These are phyloP conservation scores for Tylopilus intermedius DNA, from an alignment of 768 basidiomycete genomes.

Conservation along the genomic window DNA sequence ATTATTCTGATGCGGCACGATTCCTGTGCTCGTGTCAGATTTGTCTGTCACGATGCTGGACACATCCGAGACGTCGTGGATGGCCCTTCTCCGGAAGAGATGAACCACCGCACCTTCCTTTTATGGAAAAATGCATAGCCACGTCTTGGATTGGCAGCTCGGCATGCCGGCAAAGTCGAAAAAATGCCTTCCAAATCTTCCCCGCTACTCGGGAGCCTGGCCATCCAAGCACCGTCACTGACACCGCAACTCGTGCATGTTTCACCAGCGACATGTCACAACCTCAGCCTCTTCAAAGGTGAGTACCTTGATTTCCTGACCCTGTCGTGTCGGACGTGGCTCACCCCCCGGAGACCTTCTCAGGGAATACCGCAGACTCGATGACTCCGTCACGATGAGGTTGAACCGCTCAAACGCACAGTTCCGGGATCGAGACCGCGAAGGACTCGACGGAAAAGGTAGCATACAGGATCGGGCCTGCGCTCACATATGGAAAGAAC, in stretches of 20 bases:
- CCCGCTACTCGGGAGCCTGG: constrained; percentile 60
- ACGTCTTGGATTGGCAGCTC: constrained; percentile 22
- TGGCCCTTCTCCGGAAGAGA: background rate
- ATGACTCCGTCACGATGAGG: constrained; percentile 77
- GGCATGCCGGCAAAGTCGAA: constrained; percentile 25
- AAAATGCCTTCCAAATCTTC: constrained; percentile 39
- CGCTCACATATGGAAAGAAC: constrained; percentile 69
- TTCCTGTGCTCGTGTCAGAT: background rate
- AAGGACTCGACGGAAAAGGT: constrained; percentile 39
- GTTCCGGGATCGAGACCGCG: constrained; percentile 66
- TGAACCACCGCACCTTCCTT: constrained; percentile 31
- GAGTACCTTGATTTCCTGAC: constrained; percentile 4
- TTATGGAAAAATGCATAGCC: constrained; percentile 18
- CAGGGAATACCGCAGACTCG: constrained; percentile 74
- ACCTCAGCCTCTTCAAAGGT: constrained; percentile 75
- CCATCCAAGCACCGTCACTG: constrained; percentile 58
- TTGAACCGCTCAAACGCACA: constrained; percentile 74
- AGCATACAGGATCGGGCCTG: constrained; percentile 73
- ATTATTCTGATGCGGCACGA: background rate
- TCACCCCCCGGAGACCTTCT: constrained; percentile 56
- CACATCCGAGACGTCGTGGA: background rate
- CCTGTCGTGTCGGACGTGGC: constrained; percentile 7
- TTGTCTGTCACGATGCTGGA: background rate
- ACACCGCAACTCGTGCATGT: constrained; percentile 66
- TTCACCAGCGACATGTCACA: constrained; percentile 65